A percentile compares a stretch with the other conserved stretches of the same genome.
These are phyloP conservation scores for Hanseniaspora guilliermondii DNA, from an alignment of 805 yeast species.

Conservation along the genomic window DNA sequence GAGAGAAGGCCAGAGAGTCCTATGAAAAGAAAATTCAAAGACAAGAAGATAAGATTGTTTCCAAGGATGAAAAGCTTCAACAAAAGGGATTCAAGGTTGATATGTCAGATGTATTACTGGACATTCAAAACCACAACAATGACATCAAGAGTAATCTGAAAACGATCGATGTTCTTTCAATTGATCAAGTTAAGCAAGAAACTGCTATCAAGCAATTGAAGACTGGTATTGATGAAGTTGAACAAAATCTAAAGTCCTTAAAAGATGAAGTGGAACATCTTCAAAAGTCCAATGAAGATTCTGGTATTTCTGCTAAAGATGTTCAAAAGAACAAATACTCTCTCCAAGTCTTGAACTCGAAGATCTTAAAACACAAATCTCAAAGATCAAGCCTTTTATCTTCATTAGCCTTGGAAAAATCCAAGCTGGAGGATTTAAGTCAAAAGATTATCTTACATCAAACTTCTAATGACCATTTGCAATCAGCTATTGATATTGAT, in stretches of 20 bases:
- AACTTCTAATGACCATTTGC: slow-evolving; percentile 28
- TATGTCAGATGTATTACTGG: slow-evolving; percentile 15
- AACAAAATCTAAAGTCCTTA: slow-evolving; percentile 22
- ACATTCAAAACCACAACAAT: slow-evolving; percentile 22
- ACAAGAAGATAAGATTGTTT: slow-evolving; percentile 23
- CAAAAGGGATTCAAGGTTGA: slow-evolving; percentile 1
- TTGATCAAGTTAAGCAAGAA: slow-evolving; percentile 30
- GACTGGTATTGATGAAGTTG: slow-evolving; percentile 24
- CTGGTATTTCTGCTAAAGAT: slow-evolving; percentile 21
- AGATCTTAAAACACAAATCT: slow-evolving; percentile 21
- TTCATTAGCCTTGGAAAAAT: slow-evolving; percentile 25
- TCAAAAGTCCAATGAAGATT: slow-evolving; percentile 18
- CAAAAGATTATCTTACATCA: slow-evolving; percentile 30
- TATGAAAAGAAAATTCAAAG: slow-evolving; percentile 28
- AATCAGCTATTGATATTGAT: slow-evolving; percentile 28
- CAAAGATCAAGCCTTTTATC: slow-evolving; percentile 30
- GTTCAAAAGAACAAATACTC: slow-evolving; percentile 27
- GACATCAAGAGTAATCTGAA: slow-evolving; percentile 31
- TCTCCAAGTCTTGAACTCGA: slow-evolving; percentile 25
- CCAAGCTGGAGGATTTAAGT: slow-evolving; percentile 29
- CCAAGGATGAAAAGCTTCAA: slow-evolving; percentile 20
- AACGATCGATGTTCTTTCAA: slow-evolving; percentile 28
- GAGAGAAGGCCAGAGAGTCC: slow-evolving; percentile 36
- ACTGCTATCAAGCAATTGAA: slow-evolving; percentile 28
- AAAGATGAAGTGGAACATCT: background rate